A percentile compares a stretch with the other conserved stretches of the same genome.
These are phyloP conservation scores for Pouteria campechiana DNA, from an alignment of 179 eudicot genomes.

Conservation along the genomic window DNA sequence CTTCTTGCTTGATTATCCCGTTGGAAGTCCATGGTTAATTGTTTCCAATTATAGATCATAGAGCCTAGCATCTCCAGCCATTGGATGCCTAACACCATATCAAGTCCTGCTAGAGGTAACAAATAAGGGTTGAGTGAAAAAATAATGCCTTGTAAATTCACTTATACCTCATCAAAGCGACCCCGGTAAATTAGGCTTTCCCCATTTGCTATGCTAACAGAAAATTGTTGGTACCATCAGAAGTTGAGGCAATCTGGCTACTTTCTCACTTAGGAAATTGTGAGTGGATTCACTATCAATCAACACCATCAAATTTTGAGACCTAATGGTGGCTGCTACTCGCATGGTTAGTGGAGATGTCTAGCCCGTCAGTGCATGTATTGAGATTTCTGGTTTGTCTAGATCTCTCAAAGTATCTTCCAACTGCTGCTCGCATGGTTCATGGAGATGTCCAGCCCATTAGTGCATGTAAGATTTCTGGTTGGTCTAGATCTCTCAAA, in stretches of 20 bases:
- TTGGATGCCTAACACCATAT: neutral
- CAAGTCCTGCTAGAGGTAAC: neutral
- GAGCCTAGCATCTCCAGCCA: neutral
- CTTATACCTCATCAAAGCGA: neutral
- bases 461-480: neutral
- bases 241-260: neutral
- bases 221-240: neutral
- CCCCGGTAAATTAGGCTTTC: neutral
- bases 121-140: neutral
- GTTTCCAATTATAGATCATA: neutral
- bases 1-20: neutral
- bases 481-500: neutral
- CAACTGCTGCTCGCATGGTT: neutral
- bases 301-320: too few species aligned
- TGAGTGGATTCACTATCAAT: too few species aligned
- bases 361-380: neutral
- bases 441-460: neutral
- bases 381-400: neutral
- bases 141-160: neutral
- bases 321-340: neutral
- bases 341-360: neutral
- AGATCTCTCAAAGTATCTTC: neutral
- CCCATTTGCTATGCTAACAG: neutral
- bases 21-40: neutral
- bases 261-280: neutral